Conservation (phyloP, 352 stramenopile species). For the Phytophthora syringae region DNA sequence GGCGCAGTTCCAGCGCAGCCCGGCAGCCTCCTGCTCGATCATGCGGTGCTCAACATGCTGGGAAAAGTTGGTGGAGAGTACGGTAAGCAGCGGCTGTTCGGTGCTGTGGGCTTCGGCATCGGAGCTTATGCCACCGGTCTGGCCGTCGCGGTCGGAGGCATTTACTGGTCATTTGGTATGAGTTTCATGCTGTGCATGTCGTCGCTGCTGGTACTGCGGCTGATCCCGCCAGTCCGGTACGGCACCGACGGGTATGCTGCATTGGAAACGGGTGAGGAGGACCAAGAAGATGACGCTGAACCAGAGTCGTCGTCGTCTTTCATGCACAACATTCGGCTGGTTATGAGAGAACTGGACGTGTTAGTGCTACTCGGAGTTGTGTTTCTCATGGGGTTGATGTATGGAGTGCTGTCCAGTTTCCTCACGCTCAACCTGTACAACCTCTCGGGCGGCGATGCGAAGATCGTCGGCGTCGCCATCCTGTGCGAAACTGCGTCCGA, state of each 20-base stretch:
- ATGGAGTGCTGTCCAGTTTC: background rate
- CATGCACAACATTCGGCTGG: slow-evolving; percentile 23
- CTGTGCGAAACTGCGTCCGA: background rate
- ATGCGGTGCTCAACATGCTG: slow-evolving; percentile 64
- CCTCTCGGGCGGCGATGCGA: background rate
- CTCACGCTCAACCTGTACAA: slow-evolving; percentile 2
- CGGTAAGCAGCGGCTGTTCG: slow-evolving; percentile 76
- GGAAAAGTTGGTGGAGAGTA: slow-evolving; percentile 68
- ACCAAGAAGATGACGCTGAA: slow-evolving; percentile 8
- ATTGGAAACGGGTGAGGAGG: slow-evolving; percentile 31
- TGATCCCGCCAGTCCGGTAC: slow-evolving; percentile 41
- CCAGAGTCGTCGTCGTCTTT: slow-evolving; percentile 34
- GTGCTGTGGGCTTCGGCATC: slow-evolving; percentile 62
- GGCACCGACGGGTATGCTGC: slow-evolving; percentile 1
- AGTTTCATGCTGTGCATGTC: slow-evolving; percentile 45
- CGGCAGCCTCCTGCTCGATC: slow-evolving; percentile 61
- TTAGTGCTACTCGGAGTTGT: slow-evolving; percentile 46
- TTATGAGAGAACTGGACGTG: slow-evolving; percentile 49
- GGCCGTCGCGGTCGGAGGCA: slow-evolving; percentile 48
- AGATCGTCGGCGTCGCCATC: background rate
- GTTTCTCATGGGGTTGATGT: slow-evolving; percentile 3
- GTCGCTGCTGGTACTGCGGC: slow-evolving; percentile 59
- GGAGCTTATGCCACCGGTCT: slow-evolving; percentile 61
- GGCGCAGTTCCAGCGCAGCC: slow-evolving; percentile 58
- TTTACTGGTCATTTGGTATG: slow-evolving; percentile 64